Base-by-base conservation (phyloP, 805 yeast species). In the Blastobotrys muscicola region DNA sequence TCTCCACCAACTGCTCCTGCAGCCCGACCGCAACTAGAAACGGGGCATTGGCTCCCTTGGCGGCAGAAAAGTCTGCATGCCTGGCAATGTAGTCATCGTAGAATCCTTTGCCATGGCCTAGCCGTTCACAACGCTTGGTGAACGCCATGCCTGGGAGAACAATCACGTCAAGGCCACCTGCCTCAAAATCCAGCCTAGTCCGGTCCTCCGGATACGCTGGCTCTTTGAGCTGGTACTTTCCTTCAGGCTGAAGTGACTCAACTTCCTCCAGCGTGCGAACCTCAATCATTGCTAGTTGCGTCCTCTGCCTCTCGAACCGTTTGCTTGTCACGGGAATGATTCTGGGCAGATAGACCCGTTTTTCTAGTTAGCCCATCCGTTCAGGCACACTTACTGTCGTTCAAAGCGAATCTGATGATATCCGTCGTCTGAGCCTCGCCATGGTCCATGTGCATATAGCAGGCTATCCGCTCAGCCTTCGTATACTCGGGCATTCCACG, bases 91-190 rank as follows among this genome's bases (percentile, higher is more conserved):
- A 83, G 53, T 81, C 85, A 59, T 90, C 98, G 59, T 92, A 90
- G 60, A 76, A 87, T 0, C 97, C 98, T 4, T 80, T 90, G 1
- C 98, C 98, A 58, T 86, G 94, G 1, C 98, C 98, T 42, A 90
- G 58, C 43, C 98, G 60, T 9, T 67, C 59, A 15, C 78, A 53
- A 9, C 57, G 50, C 9, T 32, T 50, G 1, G 84, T 72, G 60
- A 85, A 89, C 1, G 85, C 95, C 1, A 90, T 80, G 0, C 94
- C 97, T 0, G 97, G 97, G 0, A 90, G 69, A 5, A 90, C 62
- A 5, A 90, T 65, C 8, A 90, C 53, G 52, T 90, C 97, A 15
- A 90, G 62, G 0, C 75, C 78, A 2, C 50, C 55, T 0, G 54
- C 60, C 3, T 52, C 54, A 10, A 48, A 41, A 32, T 9, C 6